Evolutionary conservation across 2,329 filamentous ascomycete species (phyloP).

Genomic region (Calonectria pseudoreteaudii): DNA sequence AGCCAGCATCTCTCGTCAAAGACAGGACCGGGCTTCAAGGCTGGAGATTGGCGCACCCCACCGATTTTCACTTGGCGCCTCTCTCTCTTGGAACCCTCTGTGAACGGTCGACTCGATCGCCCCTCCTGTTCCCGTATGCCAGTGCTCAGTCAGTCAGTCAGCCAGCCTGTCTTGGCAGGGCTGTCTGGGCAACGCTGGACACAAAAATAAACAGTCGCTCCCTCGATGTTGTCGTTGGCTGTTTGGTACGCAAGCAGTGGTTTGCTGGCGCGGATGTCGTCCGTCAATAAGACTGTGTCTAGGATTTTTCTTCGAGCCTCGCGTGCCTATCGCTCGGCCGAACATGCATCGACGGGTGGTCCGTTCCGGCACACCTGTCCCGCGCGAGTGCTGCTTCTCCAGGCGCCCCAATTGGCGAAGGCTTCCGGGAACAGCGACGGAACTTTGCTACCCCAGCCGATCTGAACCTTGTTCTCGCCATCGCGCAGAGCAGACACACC

Average conservation of each 20-base stretch:
- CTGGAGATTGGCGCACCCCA: not conserved
- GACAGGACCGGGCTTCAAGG: not conserved
- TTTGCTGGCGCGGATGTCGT: not conserved
- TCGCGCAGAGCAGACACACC: not conserved
- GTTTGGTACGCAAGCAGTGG: not conserved
- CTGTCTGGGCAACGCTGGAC: not conserved
- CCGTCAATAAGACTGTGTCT: slow-evolving; percentile 6
- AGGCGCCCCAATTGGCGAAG: not conserved
- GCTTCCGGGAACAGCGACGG: slow-evolving; percentile 17
- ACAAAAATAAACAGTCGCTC: not conserved
- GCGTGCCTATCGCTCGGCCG: slow-evolving; percentile 5
- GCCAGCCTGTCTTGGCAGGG: not conserved
- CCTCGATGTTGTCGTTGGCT: not conserved
- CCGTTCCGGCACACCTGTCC: not conserved
- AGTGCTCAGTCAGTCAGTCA: too few relatives aligned
- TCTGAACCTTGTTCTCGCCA: not conserved
- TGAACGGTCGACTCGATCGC: not conserved
- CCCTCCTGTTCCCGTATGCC: not conserved
- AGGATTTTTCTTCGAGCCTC: not conserved
- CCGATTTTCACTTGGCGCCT: not conserved
- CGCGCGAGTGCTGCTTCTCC: not conserved
- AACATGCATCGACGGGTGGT: not conserved
- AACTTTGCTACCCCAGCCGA: not conserved
- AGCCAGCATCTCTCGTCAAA: not conserved
- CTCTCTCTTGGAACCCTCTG: not conserved